Base-by-base conservation (phyloP, 2,329 filamentous ascomycete species). In the Aureobasidium leucospermi region DNA sequence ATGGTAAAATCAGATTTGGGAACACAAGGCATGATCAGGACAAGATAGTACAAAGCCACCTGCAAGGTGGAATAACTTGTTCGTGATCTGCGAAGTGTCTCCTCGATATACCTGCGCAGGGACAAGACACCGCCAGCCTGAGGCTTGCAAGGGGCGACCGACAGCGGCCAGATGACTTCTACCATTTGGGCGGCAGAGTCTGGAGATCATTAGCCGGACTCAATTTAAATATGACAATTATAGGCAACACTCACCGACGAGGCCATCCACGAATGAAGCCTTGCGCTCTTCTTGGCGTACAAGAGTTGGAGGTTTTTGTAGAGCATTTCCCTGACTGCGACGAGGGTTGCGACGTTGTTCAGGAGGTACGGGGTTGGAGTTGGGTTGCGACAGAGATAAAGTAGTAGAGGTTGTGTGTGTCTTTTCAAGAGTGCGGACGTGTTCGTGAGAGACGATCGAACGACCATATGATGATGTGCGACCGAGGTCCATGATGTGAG, bases 121-220 rank as follows among this genome's bases (percentile, higher is more conserved):
- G 93, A 92, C 65, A 99, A 79, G 62, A 96, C 89, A 56, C 88
- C 85, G 32, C 55, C 43, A 70, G 81, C 86, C 64, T 77, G 76
- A 23, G 47, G 48, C 62, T 73, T 70, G 60, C 83, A 78, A 60
- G 88, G 83, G 38, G 87, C 85, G 61, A 90, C 92, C 58, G 93
- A 95, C 45, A 93, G 81, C 47, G 94, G 92, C 94, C 94, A 99
- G 69, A 99, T 96, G 58, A 89, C 89, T 78, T 96, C 91, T 52
- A 99, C 92, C 74, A 97, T 96, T 75, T 96, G 90, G 58, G 94
- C 94, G 57, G 94, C 94, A 67, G 93, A 96, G 84, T 96, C 93
- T 96, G 81, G 58, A 71, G 66, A 69, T 1, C 19, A 41, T 52
- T 39, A 52, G 48, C 23, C 23, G 19, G 36, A 19, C 23, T 52